These are phyloP conservation scores for Neonothopanus nambi DNA, from an alignment of 1,284 basidiomycete genomes.

Conservation along the genomic window DNA sequence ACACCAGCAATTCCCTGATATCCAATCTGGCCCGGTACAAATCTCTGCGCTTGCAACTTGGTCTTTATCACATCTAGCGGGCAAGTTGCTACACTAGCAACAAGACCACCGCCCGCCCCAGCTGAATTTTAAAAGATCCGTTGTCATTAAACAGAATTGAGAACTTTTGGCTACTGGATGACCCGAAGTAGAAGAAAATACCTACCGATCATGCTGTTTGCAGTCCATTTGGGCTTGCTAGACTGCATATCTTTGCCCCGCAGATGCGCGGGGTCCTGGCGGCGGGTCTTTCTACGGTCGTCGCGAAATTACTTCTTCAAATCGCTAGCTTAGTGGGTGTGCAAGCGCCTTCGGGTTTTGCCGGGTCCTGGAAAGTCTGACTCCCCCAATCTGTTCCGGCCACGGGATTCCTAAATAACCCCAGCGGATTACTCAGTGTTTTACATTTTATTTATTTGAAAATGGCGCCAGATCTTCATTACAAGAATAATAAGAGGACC, in stretches of 20 bases:
- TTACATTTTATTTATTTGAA: too few species aligned
- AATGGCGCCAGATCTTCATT: too few species aligned
- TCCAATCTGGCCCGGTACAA: constrained; percentile 60
- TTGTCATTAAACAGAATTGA: constrained; percentile 13
- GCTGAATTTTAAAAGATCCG: constrained; percentile 41
- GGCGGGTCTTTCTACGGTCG: constrained; percentile 29
- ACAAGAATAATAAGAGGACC: too few species aligned
- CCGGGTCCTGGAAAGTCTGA: neutral
- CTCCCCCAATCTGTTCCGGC: neutral
- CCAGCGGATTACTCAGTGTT: too few species aligned
- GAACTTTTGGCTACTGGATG: neutral
- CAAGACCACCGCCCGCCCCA: constrained; percentile 85
- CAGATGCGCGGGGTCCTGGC: constrained; percentile 49
- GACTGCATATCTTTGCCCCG: constrained; percentile 67
- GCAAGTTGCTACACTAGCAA: constrained; percentile 93
- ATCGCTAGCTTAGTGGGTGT: neutral
- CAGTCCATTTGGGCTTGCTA: constrained; percentile 59
- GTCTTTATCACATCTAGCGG: constrained; percentile 98
- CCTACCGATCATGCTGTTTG: constrained; percentile 76
- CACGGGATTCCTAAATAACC: constrained; percentile 4
- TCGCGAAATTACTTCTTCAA: constrained; percentile 12
- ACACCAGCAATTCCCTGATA: constrained; percentile 79
- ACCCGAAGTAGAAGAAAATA: constrained; percentile 4
- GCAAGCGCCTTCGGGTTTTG: neutral
- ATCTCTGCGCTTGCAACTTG: constrained; percentile 88